These are phyloP conservation scores for Ustilago vetiveriae DNA, from an alignment of 1,284 basidiomycete genomes.

Conservation along the genomic window DNA sequence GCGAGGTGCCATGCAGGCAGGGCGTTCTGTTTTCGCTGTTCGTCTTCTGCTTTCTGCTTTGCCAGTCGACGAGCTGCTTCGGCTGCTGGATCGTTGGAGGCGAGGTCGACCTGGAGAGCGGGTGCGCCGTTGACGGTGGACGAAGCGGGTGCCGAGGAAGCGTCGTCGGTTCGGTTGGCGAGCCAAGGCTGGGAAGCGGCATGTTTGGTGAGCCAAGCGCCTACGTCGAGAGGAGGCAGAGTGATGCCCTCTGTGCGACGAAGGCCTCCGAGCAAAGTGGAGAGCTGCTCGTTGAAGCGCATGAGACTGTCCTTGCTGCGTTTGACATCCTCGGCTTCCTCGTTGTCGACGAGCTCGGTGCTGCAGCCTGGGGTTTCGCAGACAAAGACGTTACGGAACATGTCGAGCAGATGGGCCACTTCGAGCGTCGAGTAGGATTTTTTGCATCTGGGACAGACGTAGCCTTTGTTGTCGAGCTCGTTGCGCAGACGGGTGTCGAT, in stretches of 20 bases:
- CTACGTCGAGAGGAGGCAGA: conserved; percentile 76
- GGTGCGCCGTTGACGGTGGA: conserved; percentile 35
- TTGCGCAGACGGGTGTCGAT: conserved; percentile 74
- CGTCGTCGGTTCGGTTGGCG: conserved; percentile 16
- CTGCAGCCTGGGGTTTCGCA: conserved; percentile 69
- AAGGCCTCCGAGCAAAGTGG: conserved; percentile 84
- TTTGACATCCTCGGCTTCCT: conserved; percentile 82
- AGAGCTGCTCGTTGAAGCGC: conserved; percentile 90
- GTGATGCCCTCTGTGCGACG: conserved; percentile 87
- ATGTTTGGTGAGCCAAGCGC: conserved; percentile 60
- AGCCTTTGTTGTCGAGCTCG: conserved; percentile 87
- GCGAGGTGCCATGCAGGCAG: conserved; percentile 92
- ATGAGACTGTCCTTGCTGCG: conserved; percentile 93
- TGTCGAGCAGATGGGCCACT: conserved; percentile 81
- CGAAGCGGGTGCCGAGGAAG: conserved; percentile 21
- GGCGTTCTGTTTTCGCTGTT: conserved; percentile 79
- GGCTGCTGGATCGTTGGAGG: conserved; percentile 52
- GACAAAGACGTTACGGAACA: conserved; percentile 68
- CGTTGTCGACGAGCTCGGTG: conserved; percentile 86
- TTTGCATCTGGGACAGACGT: conserved; percentile 89
- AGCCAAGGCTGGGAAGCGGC: conserved; percentile 56
- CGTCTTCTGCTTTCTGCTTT: conserved; percentile 55
- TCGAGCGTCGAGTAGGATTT: conserved; percentile 87
- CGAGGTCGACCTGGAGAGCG: conserved; percentile 60
- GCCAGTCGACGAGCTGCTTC: conserved; percentile 69